Base-by-base conservation (phyloP, 164 flowering plant species). In the Houttuynia cordata region DNA sequence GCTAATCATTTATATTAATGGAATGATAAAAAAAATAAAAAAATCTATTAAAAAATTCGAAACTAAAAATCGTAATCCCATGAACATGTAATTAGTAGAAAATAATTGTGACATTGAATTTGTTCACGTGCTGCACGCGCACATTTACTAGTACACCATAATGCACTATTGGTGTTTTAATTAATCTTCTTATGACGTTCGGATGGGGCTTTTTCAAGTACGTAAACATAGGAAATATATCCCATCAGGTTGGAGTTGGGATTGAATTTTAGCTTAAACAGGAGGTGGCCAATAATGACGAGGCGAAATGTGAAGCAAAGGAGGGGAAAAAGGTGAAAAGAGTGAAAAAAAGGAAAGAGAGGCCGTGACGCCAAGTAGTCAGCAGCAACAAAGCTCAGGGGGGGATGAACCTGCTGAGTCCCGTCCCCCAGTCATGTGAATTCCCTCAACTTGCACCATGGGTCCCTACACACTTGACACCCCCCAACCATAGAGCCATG, bases 391-490 rank as follows among this genome's bases (percentile, higher is more conserved):
- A 56, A 56, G 24, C 65, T 73, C 71, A 70, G 88, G 91, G 87
- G 87, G 89, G 86, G 83, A 82, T 82, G 89, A 72, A 87, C 81
- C 76, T 71, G 59, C 70, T 55, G 53, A 62, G 10, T 45, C 56
- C 76, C 81, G 79, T 83, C 83, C 88, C 88, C 71, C 74, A 34
- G 57, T 81, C 88, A 83, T 82, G 84, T 84, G 85, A 84, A 77
- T 78, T 77, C 79, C 77, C 78, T 76, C 90, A 81, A 84, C 79
- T 84, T 83, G 83, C 62, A 62, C 0, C 1, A 14, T 70, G 76
- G 80, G 71, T 8, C 82, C 82, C 76, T 49, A 73, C 76, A 71
- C 77, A 67, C 13, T 41, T 41, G 45, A 41, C 68, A 60, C 81
- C 80, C 85, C 79, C 81, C 75, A 83, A 72, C 73, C 25, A 21